Evolutionary conservation across 371 early-diverging fungal genomes (phyloP).

Genomic region (Rhizopus microsporus): DNA sequence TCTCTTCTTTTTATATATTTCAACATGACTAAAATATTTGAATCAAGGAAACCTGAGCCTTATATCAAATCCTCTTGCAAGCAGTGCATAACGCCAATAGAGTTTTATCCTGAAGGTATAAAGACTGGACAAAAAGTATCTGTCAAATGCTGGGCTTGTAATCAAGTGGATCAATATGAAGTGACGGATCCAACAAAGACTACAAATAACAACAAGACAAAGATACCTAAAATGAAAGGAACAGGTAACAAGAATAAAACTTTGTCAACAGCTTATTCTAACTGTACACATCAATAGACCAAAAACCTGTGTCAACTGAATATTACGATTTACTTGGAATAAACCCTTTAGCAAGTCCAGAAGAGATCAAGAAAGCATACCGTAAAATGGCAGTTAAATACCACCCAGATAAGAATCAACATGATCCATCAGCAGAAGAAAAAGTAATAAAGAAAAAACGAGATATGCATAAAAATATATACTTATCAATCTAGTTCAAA

Average conservation of each 20-base stretch:
- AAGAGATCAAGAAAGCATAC: slow-evolving; percentile 78
- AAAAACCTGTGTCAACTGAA: slow-evolving; percentile 76
- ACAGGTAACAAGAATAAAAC: slow-evolving; percentile 23
- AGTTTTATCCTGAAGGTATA: slow-evolving; percentile 38
- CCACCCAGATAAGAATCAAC: slow-evolving; percentile 84
- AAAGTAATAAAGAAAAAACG: slow-evolving; percentile 83
- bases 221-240: slow-evolving; percentile 35
- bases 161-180: slow-evolving; percentile 47
- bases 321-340: slow-evolving; percentile 68
- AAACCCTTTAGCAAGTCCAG: slow-evolving; percentile 49
- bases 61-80: slow-evolving; percentile 48
- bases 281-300: slow-evolving; percentile 47
- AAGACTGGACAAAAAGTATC: slow-evolving; percentile 31
- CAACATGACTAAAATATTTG: slow-evolving; percentile 18
- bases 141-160: slow-evolving; percentile 60
- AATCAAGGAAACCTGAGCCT: slow-evolving; percentile 52
- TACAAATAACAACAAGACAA: slow-evolving; percentile 24
- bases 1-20: slow-evolving; percentile 4
- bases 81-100: slow-evolving; percentile 40
- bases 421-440: slow-evolving; percentile 79
- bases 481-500: slow-evolving; percentile 76
- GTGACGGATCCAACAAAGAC: slow-evolving; percentile 44
- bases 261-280: neutral
- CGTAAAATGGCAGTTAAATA: slow-evolving; percentile 81
- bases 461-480: slow-evolving; percentile 90